Evolutionary conservation across 192 early-diverging fungal species (phyloP).

Genomic region (Globomyces pollinis-pini): DNA sequence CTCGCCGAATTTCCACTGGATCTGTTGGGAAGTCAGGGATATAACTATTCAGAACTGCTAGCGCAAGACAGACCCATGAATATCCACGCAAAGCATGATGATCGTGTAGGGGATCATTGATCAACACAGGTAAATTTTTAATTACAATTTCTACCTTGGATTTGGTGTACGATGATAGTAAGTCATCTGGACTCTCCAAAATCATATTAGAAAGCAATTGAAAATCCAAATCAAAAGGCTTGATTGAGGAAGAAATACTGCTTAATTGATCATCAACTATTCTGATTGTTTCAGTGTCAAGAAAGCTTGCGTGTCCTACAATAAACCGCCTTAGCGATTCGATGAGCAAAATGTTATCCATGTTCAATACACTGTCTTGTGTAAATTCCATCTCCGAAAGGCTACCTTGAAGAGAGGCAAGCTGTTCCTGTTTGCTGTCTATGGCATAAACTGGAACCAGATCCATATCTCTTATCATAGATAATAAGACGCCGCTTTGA

Average conservation of each 20-base stretch:
- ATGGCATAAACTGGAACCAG: constrained; percentile 26
- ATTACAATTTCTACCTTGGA: neutral
- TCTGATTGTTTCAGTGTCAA: neutral
- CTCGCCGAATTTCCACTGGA: constrained; percentile 67
- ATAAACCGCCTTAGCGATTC: neutral
- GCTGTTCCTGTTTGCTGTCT: constrained; percentile 20
- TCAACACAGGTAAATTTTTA: neutral
- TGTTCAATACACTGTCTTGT: neutral
- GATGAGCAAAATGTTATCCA: neutral
- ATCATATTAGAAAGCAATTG: neutral
- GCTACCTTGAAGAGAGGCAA: neutral
- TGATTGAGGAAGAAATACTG: too few species aligned
- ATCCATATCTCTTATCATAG: constrained; percentile 8
- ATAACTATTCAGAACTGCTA: constrained; percentile 52
- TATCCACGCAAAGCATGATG: neutral
- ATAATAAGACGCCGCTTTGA: neutral
- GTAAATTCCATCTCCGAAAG: neutral
- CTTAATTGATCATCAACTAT: too few species aligned
- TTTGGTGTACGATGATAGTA: neutral
- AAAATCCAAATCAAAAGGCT: too few species aligned
- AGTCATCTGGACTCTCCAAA: neutral
- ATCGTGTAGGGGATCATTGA: neutral
- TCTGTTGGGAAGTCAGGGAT: constrained; percentile 77
- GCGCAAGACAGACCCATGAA: neutral
- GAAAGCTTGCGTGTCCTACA: too few species aligned